Base-by-base conservation (phyloP, 2,329 filamentous ascomycete genomes). In the Escovopsis weberi region DNA sequence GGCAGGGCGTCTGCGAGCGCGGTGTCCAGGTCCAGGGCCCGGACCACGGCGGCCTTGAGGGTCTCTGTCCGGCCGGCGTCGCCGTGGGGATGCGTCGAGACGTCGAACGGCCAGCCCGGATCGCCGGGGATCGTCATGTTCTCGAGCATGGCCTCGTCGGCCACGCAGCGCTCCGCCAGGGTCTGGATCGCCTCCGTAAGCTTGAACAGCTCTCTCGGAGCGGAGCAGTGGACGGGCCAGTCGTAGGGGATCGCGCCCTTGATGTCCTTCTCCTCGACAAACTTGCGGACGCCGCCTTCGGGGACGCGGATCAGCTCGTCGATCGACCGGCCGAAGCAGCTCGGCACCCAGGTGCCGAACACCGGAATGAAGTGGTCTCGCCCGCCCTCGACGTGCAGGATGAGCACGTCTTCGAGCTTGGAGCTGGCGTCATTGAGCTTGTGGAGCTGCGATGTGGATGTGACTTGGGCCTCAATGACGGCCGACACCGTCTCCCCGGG, bases 351-450 rank as follows among this genome's bases (percentile, higher is more conserved):
- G 1, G 64, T 67, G 0, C 75, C 91, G 23, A 75, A 78, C 0
- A 94, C 69, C 0, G 87, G 82, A 34, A 98, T 76, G 56, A 98
- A 98, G 56, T 96, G 84, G 53, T 98, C 91, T 39, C 87, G 75
- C 1, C 93, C 93, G 41, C 82, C 76, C 10, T 78, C 72, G 5
- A 98, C 84, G 1, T 87, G 79, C 8, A 98, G 69, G 2, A 98
- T 81, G 7, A 98, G 68, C 3, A 98, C 80, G 49, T 96, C 87
- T 48, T 96, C 89, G 0, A 98, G 65, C 7, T 65, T 66, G 4
- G 67, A 58, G 2, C 69, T 67, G 12, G 75, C 77, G 42, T 81
- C 70, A 50, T 96, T 96, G 33, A 98, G 69, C 2, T 70, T 65
- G 15, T 74, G 76, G 0, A 85, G 77, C 15, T 82, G 71, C 0